phyloP scores from a whole-genome alignment of 768 basidiomycete genomes.

The Fomitopsis serialis region DNA sequence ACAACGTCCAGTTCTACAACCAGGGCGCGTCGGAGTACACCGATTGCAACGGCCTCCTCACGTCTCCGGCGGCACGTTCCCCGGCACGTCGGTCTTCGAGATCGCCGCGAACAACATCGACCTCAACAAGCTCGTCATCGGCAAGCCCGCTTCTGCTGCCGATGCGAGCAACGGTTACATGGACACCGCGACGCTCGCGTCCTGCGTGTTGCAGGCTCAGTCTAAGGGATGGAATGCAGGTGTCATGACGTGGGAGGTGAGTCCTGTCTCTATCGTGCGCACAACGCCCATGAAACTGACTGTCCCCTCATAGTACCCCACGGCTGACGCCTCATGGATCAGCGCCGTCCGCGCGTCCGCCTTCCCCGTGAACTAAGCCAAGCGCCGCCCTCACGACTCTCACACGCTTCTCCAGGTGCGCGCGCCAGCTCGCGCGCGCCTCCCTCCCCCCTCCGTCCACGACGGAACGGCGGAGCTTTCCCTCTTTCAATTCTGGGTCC shows the following conservation, averaged over 20 bases:
- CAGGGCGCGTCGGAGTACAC: conserved; percentile 34
- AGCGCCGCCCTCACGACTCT: not conserved
- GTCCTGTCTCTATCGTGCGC: not conserved
- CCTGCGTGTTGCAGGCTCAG: conserved; percentile 55
- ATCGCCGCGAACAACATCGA: conserved; percentile 52
- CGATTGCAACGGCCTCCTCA: conserved; percentile 33
- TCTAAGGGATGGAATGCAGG: conserved; percentile 54
- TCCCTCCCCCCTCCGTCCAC: not conserved
- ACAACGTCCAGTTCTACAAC: conserved; percentile 34
- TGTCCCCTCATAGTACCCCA: conserved; percentile 27
- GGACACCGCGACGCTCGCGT: conserved; percentile 44
- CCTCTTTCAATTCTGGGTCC: not conserved
- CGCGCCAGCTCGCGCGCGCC: not conserved
- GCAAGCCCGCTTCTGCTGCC: conserved; percentile 52
- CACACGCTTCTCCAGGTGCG: not conserved
- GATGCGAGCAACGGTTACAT: conserved; percentile 52
- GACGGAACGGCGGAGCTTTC: not conserved
- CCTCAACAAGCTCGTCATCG: conserved; percentile 65
- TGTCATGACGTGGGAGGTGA: conserved; percentile 35
- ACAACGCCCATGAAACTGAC: not conserved
- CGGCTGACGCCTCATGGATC: conserved; percentile 31
- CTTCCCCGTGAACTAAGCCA: conserved; percentile 17
- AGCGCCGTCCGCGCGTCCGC: conserved; percentile 25
- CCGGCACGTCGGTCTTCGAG: conserved; percentile 41
- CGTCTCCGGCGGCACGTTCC: conserved; percentile 32